Base-by-base conservation (phyloP, 164 flowering plant genomes). In the Annona squamosa region DNA sequence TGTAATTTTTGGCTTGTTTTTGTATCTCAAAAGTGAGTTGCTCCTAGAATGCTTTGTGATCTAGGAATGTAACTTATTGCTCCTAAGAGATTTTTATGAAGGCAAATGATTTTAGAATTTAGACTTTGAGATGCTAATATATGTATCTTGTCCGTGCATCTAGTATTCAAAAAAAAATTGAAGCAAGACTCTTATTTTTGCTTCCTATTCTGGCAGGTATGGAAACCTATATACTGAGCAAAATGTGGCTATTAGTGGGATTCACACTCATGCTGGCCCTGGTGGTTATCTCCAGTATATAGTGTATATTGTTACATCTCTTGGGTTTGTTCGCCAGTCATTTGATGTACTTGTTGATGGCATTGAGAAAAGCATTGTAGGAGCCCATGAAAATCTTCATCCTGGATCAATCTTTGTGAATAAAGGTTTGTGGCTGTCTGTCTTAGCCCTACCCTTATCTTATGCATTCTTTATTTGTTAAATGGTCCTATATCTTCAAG, bases 241-340 rank as follows among this genome's bases (percentile, higher is more conserved):
- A 57, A 96, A 96, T 84, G 97, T 96, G 68, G 99, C 94, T 71
- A 91, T 96, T 69, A 96, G 99, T 81, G 99, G 98, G 43, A 96
- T 87, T 79, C 99, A 96, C 76, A 92, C 99, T 5, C 99, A 96
- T 82, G 94, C 97, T 47, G 99, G 98, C 16, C 99, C 99, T 42
- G 99, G 98, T 52, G 99, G 98, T 65, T 96, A 96, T 82, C 97
- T 96, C 63, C 98, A 96, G 77, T 92, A 96, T 84, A 83, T 96
- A 73, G 88, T 89, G 45, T 96, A 96, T 79, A 86, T 96, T 73
- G 85, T 93, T 45, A 96, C 99, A 72, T 96, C 98, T 75, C 87
- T 96, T 52, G 99, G 99, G 72, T 96, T 96, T 82, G 97, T 96
- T 18, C 97, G 91, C 37, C 98, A 96, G 70, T 96, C 99, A 71